Evolutionary conservation across 1,284 basidiomycete species (phyloP), one percentile per base, ranked within the genome.

Genomic region (Cryptococcus sp.): DNA sequence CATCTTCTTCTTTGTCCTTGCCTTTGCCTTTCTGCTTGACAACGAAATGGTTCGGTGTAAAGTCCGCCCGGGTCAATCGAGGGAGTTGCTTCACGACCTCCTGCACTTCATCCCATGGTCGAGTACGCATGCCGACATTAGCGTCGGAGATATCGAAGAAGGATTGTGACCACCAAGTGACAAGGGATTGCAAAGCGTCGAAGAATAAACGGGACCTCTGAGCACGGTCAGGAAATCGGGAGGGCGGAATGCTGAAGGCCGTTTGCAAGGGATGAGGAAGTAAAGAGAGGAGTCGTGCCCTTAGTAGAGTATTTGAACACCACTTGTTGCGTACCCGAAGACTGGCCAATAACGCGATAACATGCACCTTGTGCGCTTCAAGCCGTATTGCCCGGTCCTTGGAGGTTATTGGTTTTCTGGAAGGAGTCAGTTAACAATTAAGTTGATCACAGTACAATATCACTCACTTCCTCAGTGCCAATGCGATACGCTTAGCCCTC

Each of bases 191-290:
- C 17, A 95, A 80, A 3, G 91, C 88, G 16, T 83, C 82, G 78
- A 95, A 89, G 71, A 96, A 97, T 61, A 93, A 82, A 3, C 89
- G 86, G 1, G 90, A 90, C 10, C 93, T 86, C 69, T 87, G 86
- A 46, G 85, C 84, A 13, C 84, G 82, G 57, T 93, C 90, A 0
- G 93, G 90, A 35, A 91, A 82, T 49, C 86, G 85, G n/a, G 88
- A 87, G 64, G 89, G 90, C 69, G 88, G 88, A 66, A 94, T 93
- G 72, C 83, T 81, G 75, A 97, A 92, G 2, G 86, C 83, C 52
- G 87, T 87, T 73, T 93, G 90, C 4, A 94, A 80, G 7, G 83
- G 71, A 25, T 93, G 81, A 0, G 93, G 93, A 0, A 88, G 86
- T 38, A 93, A 76, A 6, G 93, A 95, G 54, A 96, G 81, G 25